phyloP scores from a whole-genome alignment of 2,329 filamentous ascomycete species.

The Ophiocordyceps camponoti-saundersi region DNA sequence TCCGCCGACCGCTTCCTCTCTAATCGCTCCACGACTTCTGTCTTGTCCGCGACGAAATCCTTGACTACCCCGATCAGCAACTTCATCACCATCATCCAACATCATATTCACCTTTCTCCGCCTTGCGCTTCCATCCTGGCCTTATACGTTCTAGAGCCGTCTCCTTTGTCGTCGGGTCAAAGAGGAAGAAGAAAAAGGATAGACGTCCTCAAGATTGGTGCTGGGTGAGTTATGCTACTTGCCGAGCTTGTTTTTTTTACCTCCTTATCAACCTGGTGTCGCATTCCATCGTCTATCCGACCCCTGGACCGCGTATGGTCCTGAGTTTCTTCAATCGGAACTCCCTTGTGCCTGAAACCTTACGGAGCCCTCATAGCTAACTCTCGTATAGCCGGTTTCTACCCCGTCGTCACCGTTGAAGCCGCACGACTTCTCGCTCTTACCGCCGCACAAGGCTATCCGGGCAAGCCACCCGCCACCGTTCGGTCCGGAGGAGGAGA shows the following conservation, averaged over 20 bases:
- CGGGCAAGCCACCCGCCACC: background rate
- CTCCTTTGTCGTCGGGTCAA: conserved; percentile 4
- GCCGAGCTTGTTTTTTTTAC: background rate
- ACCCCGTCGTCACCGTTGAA: background rate
- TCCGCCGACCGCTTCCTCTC: conserved; percentile 3
- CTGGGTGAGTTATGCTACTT: conserved; percentile 2
- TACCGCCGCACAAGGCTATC: background rate
- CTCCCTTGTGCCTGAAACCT: background rate
- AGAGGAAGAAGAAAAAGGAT: conserved; percentile 5
- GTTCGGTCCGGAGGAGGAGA: background rate
- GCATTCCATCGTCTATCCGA: background rate
- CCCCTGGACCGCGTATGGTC: background rate
- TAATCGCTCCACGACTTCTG: conserved; percentile 4
- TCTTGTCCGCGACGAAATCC: background rate
- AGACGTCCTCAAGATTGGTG: conserved; percentile 11
- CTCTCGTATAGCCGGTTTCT: background rate
- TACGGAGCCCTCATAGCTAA: background rate
- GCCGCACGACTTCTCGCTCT: background rate
- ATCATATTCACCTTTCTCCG: background rate
- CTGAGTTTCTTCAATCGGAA: background rate
- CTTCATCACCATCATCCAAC: no score
- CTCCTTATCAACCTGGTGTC: background rate
- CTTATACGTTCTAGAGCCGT: conserved; percentile 12
- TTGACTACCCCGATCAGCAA: background rate
- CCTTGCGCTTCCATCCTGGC: background rate